Base-by-base conservation (phyloP, 2,329 filamentous ascomycete genomes). In the Aspergillus melleus region DNA sequence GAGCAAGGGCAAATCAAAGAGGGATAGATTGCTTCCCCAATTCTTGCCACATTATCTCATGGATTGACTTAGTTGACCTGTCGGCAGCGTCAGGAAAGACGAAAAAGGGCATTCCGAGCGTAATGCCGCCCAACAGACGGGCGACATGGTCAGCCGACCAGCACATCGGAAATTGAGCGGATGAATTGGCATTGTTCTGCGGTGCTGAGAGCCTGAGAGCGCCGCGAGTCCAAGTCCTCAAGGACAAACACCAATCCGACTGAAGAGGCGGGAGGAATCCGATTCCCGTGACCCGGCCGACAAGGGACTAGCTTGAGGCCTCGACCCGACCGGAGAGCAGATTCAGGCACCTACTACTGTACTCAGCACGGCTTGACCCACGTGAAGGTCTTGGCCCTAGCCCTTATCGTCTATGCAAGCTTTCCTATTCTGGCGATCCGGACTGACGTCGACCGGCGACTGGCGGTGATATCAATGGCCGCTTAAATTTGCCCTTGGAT, bases 401-500 rank as follows among this genome's bases (percentile, higher is more conserved):
- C 66, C 67, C 66, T 69, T 68, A 67, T 68, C 66, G 22, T 50
- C 36, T 16, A 57, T 52, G 29, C 32, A 57, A 4, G 50, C 36
- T 54, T 63, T 61, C 66, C 64, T 49, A 53, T 61, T 67, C 32
- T 52, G 62, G 61, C 42, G 58, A 26, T 60, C 61, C 64, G 66
- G 65, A 68, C 63, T 67, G 66, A 66, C 64, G 66, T 68, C 60
- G 66, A 59, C 61, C 60, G 59, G 57, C 51, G 53, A 57, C 51
- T 49, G 58, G 59, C 58, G 54, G 62, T 66, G 64, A 63, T 66
- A 64, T 61, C 62, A 63, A 59, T 49, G 55, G 47, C 42, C 36
- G 49, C 32, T 60, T 53, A 50, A 44, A 30, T 52, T 58, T 29
- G 30, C 50, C 46, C 47, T 26, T 22, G 20, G 42, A 60, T 57